Percentiles rank a stretch among this genome's conserved stretches.
These are phyloP conservation scores for Bondarzewia mesenterica DNA, from an alignment of 1,284 basidiomycete species.

Conservation along the genomic window DNA sequence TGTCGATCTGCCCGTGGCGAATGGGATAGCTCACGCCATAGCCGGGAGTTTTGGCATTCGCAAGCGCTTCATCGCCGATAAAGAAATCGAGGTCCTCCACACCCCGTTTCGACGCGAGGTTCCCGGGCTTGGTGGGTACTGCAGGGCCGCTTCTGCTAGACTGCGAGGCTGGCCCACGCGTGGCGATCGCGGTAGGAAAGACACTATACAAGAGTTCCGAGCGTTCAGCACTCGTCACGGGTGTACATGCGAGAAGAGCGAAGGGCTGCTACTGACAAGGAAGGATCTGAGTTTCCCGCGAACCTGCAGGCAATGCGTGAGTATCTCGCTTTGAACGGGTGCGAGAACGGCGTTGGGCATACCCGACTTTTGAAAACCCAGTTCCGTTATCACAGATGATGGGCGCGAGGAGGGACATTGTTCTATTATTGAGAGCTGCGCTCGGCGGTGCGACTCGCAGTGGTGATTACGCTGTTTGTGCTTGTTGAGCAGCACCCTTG, in stretches of 20 bases:
- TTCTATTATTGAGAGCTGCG: constrained; percentile 9
- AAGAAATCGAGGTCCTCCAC: constrained; percentile 99
- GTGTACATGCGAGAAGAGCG: neutral
- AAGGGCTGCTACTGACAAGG: constrained; percentile 60
- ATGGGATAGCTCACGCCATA: constrained; percentile 98
- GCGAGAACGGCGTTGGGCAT: constrained; percentile 17
- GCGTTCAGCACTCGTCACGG: neutral
- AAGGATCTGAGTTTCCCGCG: constrained; percentile 98
- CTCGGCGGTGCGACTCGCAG: neutral
- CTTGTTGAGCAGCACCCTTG: neutral
- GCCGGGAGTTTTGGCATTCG: constrained; percentile 83
- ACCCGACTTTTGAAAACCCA: constrained; percentile 97
- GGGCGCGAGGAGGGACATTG: constrained; percentile 78
- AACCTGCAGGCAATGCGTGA: constrained; percentile 48
- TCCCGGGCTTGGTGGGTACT: constrained; percentile 79
- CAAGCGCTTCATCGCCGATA: constrained; percentile 97
- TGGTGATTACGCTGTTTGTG: neutral
- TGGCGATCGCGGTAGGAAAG: constrained; percentile 94
- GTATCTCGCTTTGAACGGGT: neutral
- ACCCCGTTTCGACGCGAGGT: constrained; percentile 93
- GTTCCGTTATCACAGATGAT: constrained; percentile 98
- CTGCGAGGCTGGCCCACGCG: constrained; percentile 62
- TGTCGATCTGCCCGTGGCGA: constrained; percentile 96
- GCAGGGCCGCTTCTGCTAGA: constrained; percentile 58
- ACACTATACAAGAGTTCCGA: constrained; percentile 41